Base-by-base conservation (phyloP, 768 basidiomycete species). In the Gelatoporia subvermispora region DNA sequence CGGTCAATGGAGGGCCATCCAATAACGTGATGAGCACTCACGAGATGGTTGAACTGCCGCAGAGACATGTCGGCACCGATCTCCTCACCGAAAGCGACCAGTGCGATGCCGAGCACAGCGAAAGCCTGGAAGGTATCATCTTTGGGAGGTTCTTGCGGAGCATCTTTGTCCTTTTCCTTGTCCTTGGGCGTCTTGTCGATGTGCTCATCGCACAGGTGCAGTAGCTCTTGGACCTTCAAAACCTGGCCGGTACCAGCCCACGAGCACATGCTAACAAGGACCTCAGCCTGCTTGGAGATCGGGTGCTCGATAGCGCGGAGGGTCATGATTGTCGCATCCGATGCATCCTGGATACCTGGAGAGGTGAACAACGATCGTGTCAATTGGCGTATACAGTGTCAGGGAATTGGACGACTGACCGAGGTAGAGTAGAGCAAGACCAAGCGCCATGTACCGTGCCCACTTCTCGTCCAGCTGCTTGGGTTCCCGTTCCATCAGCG, bases 51-150 rank as follows among this genome's bases (percentile, higher is more conserved):
- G 74, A 98, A 95, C 59, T 94, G 92, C 55, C 96, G 74, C 59
- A 98, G 69, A n/a, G 89, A 85, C 96, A 99, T 98, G 66, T 98
- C 92, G 2, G 93, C 84, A 41, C 96, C 96, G 41, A 97, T 84
- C 20, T 98, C 95, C 68, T 99, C 96, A 17, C 96, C 96, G 93
- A 98, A 97, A 3, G 96, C 85, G 38, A 98, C 88, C 50, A 98
- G 68, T 0, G 95, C 85, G 59, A 99, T 90, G 22, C 93, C 96
- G 48, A 98, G 74, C 24, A 95, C 93, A 15, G 95, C 90, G 53
- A 97, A 88, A 0, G 91, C 81, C 65, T 97, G 90, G 76, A 89
- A 91, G 24, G 84, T 84, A 56, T 92, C 88, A 51, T 90, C 83
- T 46, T 63, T 58, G 20, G 69, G 69, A 53, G 79, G 72, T 45